Evolutionary conservation across 1,284 basidiomycete genomes (phyloP).

Genomic region (Ustilago trichophora): DNA sequence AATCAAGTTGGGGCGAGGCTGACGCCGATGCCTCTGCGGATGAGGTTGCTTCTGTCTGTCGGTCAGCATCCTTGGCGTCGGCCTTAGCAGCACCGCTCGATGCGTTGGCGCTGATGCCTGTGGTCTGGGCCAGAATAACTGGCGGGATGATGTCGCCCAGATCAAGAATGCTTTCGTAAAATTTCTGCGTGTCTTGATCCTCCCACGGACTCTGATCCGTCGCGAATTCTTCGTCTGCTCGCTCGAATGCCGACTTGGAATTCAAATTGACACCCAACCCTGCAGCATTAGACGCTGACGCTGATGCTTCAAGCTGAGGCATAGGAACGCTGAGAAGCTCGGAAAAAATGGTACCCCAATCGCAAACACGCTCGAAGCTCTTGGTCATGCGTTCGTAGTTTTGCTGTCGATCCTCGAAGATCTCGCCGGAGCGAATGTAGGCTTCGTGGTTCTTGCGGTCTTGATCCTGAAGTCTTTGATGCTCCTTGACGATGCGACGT

Average conservation of each 20-base stretch:
- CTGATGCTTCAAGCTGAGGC: constrained; percentile 79
- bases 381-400: constrained; percentile 98
- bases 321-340: constrained; percentile 84
- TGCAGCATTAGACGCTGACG: constrained; percentile 69
- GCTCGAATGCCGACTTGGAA: constrained; percentile 67
- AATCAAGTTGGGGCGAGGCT: constrained; percentile 22
- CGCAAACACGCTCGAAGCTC: constrained; percentile 82
- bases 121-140: constrained; percentile 75
- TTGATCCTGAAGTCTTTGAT: constrained; percentile 90
- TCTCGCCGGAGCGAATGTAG: constrained; percentile 97
- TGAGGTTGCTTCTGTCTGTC: not conserved
- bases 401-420: constrained; percentile 98
- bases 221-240: constrained; percentile 55
- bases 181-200: constrained; percentile 93
- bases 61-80: constrained; percentile 8
- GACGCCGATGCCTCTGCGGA: constrained; percentile 13
- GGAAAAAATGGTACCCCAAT: constrained; percentile 72
- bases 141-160: constrained; percentile 89
- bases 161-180: constrained; percentile 93
- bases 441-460: constrained; percentile 96
- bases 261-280: constrained; percentile 69
- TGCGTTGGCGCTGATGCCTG: constrained; percentile 8
- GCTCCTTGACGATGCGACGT: constrained; percentile 77
- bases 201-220: constrained; percentile 85
- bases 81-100: constrained; percentile 72